A percentile compares a stretch with the other conserved stretches of the same genome.
Evolutionary conservation across 208 protist species (phyloP).

Genomic region (Leishmania turanica): DNA sequence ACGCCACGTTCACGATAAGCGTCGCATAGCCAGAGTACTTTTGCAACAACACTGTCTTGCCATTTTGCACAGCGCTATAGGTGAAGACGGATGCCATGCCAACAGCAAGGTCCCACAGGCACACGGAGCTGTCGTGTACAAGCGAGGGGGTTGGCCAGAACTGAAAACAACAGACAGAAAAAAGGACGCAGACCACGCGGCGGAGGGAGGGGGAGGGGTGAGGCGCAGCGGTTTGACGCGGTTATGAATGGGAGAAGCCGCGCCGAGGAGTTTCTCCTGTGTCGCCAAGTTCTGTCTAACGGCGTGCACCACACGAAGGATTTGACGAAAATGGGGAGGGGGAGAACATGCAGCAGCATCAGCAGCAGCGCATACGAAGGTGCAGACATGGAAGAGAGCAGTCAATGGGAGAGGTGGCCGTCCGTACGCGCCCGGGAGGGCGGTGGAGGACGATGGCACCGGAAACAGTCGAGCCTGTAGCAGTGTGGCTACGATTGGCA

Average conservation of each 20-base stretch:
- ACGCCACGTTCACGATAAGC: slow-evolving; percentile 70
- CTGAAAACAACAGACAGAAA: neutral
- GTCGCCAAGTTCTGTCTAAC: neutral
- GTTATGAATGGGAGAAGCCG: neutral
- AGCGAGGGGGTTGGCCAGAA: neutral
- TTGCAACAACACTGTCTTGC: slow-evolving; percentile 40
- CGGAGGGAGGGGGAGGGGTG: neutral
- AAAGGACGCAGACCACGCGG: neutral
- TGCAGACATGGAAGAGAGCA: neutral
- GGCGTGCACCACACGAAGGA: neutral
- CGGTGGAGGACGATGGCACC: neutral
- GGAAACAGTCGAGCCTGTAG: neutral
- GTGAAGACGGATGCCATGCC: slow-evolving; percentile 30
- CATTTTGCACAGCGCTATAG: slow-evolving; percentile 34
- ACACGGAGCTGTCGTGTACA: neutral
- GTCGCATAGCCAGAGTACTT: slow-evolving; percentile 51
- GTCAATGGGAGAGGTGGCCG: neutral
- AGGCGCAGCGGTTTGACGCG: neutral
- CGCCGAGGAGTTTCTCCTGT: neutral
- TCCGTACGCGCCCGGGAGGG: neutral
- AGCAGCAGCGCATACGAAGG: neutral
- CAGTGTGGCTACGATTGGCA: neutral
- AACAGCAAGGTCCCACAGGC: neutral
- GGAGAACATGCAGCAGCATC: neutral
- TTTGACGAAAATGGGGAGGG: neutral